These are phyloP conservation scores for Fusarium haematococcum DNA, from an alignment of 2,329 filamentous ascomycete genomes.

Conservation along the genomic window DNA sequence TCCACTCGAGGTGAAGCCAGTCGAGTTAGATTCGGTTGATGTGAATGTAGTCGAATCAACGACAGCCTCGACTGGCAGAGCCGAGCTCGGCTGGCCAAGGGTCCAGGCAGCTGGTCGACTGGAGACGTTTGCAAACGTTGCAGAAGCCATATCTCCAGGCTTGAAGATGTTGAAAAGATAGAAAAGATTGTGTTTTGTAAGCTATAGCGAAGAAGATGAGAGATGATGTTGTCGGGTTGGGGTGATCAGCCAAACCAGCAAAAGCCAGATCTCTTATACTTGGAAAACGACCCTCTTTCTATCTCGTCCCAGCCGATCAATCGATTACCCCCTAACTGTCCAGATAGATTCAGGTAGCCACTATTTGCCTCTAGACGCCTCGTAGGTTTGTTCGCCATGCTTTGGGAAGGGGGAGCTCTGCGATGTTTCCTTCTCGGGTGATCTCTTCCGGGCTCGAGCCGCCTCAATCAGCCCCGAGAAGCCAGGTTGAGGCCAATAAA, in stretches of 20 bases:
- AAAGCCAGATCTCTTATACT: background rate
- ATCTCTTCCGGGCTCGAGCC: background rate
- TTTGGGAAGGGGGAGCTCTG: background rate
- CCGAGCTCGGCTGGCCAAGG: conserved; percentile 12
- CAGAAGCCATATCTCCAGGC: conserved; percentile 1
- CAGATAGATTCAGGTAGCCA: background rate
- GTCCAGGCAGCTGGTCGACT: conserved; percentile 20
- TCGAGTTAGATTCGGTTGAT: background rate
- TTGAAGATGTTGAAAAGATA: background rate
- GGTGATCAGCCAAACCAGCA: background rate
- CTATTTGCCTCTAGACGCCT: background rate
- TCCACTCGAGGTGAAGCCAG: background rate
- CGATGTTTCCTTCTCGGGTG: background rate
- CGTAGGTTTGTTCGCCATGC: background rate
- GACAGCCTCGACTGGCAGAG: background rate
- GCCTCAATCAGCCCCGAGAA: background rate
- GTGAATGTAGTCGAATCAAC: background rate
- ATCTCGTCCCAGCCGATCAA: background rate
- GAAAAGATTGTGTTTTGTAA: background rate
- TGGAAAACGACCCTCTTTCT: background rate
- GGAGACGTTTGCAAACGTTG: background rate
- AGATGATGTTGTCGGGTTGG: background rate
- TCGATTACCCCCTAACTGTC: background rate
- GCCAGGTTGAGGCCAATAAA: background rate
- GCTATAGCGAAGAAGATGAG: background rate